Conservation (phyloP, 129 eudicot genomes). For the Centrapalus pauciflorus region DNA sequence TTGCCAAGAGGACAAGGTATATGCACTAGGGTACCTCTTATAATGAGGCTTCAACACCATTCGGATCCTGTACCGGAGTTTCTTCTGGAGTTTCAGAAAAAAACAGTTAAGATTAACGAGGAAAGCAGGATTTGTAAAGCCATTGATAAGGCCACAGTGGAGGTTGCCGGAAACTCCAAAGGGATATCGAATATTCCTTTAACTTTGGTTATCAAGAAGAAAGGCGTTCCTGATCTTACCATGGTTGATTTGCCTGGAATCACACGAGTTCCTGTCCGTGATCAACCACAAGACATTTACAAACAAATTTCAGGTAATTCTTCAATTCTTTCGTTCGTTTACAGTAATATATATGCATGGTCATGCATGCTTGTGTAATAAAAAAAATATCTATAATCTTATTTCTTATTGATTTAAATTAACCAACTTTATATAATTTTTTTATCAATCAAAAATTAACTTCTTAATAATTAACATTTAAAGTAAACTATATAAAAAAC, state of each 20-base stretch:
- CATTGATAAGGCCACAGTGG: conserved; percentile 24
- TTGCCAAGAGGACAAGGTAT: conserved; percentile 40
- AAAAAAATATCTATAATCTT: too few species aligned
- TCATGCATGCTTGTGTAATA: too few species aligned
- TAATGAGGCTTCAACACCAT: conserved; percentile 33
- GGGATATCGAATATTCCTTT: conserved; percentile 26
- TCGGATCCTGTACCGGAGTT: conserved; percentile 2
- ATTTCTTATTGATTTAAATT: too few species aligned
- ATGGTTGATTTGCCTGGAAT: conserved; percentile 43
- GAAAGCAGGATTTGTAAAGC: conserved; percentile 13
- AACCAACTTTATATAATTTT: too few species aligned
- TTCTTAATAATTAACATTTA: too few species aligned
- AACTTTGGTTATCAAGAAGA: conserved; percentile 23
- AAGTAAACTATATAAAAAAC: too few species aligned
- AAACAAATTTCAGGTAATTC: conserved; percentile 30
- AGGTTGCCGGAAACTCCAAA: conserved; percentile 29
- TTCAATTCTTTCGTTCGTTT: neutral
- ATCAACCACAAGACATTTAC: conserved; percentile 37
- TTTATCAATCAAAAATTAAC: too few species aligned
- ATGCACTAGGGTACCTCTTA: conserved; percentile 43
- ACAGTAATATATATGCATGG: too few species aligned
- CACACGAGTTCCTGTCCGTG: conserved; percentile 37
- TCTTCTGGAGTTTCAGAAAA: conserved; percentile 10
- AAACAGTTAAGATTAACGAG: conserved; percentile 8
- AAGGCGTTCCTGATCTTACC: conserved; percentile 32